phyloP scores from a whole-genome alignment of 257 asterid genomes.

The Apocynum venetum region DNA sequence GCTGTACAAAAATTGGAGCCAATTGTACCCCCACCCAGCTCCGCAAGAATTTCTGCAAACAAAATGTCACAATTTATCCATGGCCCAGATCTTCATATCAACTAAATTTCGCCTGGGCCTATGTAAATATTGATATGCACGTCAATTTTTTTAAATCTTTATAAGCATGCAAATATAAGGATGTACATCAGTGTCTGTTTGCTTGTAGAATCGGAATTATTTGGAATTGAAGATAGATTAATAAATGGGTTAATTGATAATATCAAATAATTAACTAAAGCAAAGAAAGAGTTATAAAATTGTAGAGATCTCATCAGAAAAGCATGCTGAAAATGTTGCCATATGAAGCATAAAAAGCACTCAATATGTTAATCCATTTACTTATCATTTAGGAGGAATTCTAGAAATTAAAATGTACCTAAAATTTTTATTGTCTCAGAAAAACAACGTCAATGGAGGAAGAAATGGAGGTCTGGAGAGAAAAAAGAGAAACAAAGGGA shows the following conservation, averaged over 20 bases:
- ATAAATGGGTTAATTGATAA: constrained; percentile 9
- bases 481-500: constrained; percentile 12
- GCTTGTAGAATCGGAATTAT: constrained; percentile 11
- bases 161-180: constrained; percentile 2
- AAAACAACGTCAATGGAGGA: constrained; percentile 37
- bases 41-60: constrained; percentile 23
- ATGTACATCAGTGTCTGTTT: constrained; percentile 3
- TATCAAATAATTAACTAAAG: constrained; percentile 10
- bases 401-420: constrained; percentile 27
- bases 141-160: constrained; percentile 6
- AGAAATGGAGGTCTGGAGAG: constrained; percentile 21
- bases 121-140: constrained; percentile 1
- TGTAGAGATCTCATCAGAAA: constrained; percentile 49
- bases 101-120: constrained; percentile 2
- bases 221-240: constrained; percentile 20
- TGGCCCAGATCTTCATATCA: constrained; percentile 30
- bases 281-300: not conserved
- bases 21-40: constrained; percentile 19
- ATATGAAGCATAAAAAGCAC: not conserved
- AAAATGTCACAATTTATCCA: constrained; percentile 16
- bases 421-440: constrained; percentile 20
- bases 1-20: constrained; percentile 21
- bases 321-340: constrained; percentile 1
- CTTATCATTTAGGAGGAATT: not conserved
- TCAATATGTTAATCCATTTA: not conserved